Evolutionary conservation across 176 grass and related monocot genomes (phyloP).

Genomic region (Carex littledalei): DNA sequence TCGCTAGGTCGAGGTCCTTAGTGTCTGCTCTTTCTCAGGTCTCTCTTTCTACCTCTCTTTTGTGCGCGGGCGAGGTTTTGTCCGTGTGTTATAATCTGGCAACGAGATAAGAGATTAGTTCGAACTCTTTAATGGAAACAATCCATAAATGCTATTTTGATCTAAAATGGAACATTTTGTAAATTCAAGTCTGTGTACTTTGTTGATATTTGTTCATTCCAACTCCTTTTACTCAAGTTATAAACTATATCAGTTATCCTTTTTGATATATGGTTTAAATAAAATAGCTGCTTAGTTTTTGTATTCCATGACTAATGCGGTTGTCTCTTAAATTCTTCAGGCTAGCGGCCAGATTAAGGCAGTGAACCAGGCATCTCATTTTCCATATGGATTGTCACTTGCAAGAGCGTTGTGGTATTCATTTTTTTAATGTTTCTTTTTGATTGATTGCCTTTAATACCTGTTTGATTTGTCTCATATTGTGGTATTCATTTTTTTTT

Average conservation of each 20-base stretch:
- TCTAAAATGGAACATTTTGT: neutral
- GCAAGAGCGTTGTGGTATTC: constrained; percentile 77
- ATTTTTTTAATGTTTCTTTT: neutral
- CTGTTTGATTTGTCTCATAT: neutral
- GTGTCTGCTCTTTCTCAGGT: constrained; percentile 58
- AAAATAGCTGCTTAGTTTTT: neutral
- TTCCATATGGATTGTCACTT: constrained; percentile 44
- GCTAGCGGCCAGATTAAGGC: constrained; percentile 25
- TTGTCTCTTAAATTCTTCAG: constrained; percentile 26
- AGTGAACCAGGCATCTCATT: constrained; percentile 28
- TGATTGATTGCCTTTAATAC: neutral
- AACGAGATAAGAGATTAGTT: neutral
- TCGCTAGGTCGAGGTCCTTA: constrained; percentile 51
- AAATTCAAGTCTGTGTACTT: neutral
- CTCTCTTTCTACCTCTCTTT: neutral
- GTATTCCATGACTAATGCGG: neutral
- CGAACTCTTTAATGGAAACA: neutral
- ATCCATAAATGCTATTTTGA: neutral
- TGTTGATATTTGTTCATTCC: neutral
- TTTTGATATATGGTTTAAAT: neutral
- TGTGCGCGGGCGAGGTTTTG: neutral
- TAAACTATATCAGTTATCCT: neutral
- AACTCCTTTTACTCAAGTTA: neutral
- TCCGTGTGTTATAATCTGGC: neutral
- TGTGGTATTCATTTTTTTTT: constrained; percentile 10